A percentile compares a stretch with the other conserved stretches of the same genome.
phyloP scores from a whole-genome alignment of 805 yeast genomes.

The Cyberlindnera japonica region DNA sequence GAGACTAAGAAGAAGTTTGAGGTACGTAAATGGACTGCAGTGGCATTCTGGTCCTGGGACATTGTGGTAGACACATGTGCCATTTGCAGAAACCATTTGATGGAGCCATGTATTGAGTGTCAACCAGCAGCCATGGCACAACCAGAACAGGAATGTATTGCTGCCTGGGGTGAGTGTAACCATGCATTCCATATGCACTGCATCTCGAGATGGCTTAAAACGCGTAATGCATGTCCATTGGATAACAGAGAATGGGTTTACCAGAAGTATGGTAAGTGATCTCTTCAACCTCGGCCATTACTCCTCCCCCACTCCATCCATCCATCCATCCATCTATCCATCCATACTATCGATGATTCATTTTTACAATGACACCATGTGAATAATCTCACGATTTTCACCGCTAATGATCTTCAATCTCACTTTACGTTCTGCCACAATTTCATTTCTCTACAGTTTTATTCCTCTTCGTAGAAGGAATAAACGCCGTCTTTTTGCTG shows the following conservation, averaged over 20 bases:
- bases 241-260: slow-evolving; percentile 89
- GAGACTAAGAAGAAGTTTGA: slow-evolving; percentile 69
- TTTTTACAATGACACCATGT: too few relatives aligned
- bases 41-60: slow-evolving; percentile 99
- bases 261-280: slow-evolving; percentile 67
- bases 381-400: too few relatives aligned
- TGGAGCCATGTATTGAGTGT: slow-evolving; percentile 98
- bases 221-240: slow-evolving; percentile 94
- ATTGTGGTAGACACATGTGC: slow-evolving; percentile 95
- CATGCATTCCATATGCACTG: slow-evolving; percentile 99
- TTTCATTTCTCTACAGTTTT: not conserved
- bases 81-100: slow-evolving; percentile 93
- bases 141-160: slow-evolving; percentile 73
- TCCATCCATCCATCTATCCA: not conserved
- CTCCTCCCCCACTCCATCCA: not conserved
- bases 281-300: not conserved
- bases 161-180: slow-evolving; percentile 96
- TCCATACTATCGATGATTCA: too few relatives aligned
- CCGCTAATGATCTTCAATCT: too few relatives aligned
- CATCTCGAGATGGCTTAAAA: slow-evolving; percentile 90
- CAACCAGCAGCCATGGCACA: slow-evolving; percentile 73
- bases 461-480: not conserved
- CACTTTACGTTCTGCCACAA: too few relatives aligned
- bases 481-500: not conserved
- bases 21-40: slow-evolving; percentile 97